These are phyloP conservation scores for Nasturtium officinale DNA, from an alignment of 345 rosid genomes.

Conservation along the genomic window DNA sequence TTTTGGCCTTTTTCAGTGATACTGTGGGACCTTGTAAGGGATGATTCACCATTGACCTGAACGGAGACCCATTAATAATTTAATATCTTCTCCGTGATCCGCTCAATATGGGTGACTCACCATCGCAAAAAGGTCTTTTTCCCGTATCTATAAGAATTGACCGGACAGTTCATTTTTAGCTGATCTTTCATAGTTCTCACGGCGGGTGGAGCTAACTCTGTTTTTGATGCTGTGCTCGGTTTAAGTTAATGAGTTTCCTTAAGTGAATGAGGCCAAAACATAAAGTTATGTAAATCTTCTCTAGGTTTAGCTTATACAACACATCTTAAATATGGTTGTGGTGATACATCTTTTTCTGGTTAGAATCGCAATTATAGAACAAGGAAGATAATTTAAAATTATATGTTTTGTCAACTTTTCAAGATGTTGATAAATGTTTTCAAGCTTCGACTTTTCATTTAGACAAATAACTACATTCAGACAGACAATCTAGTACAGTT, in stretches of 20 bases:
- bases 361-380: no score
- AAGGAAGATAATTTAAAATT: no score
- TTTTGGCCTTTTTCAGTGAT: conserved; percentile 19
- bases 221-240: not conserved
- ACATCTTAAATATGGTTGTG: not conserved
- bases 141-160: not conserved
- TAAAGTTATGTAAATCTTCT: not conserved
- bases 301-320: not conserved
- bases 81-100: conserved; percentile 3
- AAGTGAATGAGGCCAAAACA: not conserved
- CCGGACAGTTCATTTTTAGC: not conserved
- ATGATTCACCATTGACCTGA: conserved; percentile 24
- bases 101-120: not conserved
- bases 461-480: no score
- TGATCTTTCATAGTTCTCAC: not conserved
- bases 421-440: no score
- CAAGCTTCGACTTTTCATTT: no score
- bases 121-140: not conserved
- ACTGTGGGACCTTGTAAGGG: conserved; percentile 18
- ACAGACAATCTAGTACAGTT: not conserved
- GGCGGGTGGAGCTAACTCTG: not conserved
- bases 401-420: no score
- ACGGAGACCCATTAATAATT: conserved; percentile 13
- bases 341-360: not conserved
- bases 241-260: not conserved